A percentile compares a stretch with the other conserved stretches of the same genome.
Conservation (phyloP, 2,329 filamentous ascomycete species). For the Paracoccidioides lutzii region DNA sequence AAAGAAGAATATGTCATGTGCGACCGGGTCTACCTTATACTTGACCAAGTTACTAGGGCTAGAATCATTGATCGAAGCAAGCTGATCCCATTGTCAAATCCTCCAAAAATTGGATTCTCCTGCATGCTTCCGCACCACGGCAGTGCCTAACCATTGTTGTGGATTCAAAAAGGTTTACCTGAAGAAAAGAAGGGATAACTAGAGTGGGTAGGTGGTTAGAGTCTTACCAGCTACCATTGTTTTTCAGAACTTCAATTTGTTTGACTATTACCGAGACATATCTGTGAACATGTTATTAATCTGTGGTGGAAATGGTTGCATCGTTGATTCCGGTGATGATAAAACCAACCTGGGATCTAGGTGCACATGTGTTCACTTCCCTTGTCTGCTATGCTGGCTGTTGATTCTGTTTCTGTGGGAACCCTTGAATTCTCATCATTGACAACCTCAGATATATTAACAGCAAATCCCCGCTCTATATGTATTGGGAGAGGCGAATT, state of each 20-base stretch:
- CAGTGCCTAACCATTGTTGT: slow-evolving; percentile 1
- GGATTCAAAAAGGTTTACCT: neutral
- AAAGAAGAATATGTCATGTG: slow-evolving; percentile 6
- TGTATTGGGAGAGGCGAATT: too few relatives aligned
- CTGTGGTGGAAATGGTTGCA: neutral
- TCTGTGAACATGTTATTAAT: neutral
- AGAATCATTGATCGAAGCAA: neutral
- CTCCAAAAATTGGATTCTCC: neutral
- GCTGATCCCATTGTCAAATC: slow-evolving; percentile 1
- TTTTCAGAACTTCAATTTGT: neutral
- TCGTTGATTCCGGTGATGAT: neutral
- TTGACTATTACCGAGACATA: neutral
- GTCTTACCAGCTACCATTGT: neutral
- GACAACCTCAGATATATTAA: neutral
- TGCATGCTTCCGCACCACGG: slow-evolving; percentile 1
- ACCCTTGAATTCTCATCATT: neutral
- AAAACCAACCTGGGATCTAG: neutral
- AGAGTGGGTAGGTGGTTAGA: neutral
- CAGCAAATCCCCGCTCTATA: too few relatives aligned
- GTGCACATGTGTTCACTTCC: neutral
- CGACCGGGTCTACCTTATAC: slow-evolving; percentile 2
- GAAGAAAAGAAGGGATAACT: neutral
- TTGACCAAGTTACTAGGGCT: neutral
- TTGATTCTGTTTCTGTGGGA: slow-evolving; percentile 1
- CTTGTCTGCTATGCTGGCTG: neutral